Conservation (phyloP, 1,284 basidiomycete genomes). For the Cerioporus squamosus region DNA sequence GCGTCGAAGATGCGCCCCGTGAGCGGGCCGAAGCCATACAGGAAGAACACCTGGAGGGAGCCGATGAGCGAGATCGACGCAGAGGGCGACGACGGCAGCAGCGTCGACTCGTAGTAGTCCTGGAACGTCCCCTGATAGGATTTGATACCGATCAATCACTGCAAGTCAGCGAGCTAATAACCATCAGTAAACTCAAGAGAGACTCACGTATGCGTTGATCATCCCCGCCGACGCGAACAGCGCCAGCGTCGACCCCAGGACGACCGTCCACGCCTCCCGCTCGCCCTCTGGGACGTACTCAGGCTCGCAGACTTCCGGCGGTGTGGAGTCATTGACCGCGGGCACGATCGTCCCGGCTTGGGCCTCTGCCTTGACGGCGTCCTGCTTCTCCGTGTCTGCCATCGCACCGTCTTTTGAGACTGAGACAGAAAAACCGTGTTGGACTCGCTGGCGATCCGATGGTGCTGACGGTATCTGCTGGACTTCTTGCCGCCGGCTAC, state of each 20-base stretch:
- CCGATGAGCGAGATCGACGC: conserved; percentile 46
- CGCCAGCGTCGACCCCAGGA: conserved; percentile 19
- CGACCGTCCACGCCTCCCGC: conserved; percentile 19
- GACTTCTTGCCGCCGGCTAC: too few relatives aligned
- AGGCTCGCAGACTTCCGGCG: conserved; percentile 1
- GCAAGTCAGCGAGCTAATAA: too few relatives aligned
- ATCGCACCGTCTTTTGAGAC: too few relatives aligned
- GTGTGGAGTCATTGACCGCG: background rate
- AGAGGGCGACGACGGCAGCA: conserved; percentile 20
- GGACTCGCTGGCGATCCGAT: too few relatives aligned
- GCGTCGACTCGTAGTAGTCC: conserved; percentile 23
- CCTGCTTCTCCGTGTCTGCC: too few relatives aligned
- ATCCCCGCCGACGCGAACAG: conserved; percentile 23
- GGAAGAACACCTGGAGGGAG: conserved; percentile 46
- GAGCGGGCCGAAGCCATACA: conserved; percentile 38
- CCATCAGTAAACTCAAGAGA: background rate
- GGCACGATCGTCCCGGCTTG: background rate
- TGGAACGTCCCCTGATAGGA: conserved; percentile 22
- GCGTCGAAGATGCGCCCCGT: conserved; percentile 44
- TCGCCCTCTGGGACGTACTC: conserved; percentile 22
- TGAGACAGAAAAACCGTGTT: too few relatives aligned
- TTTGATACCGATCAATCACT: too few relatives aligned
- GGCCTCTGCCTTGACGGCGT: background rate
- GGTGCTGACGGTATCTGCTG: too few relatives aligned
- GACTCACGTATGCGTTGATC: conserved; percentile 23